Evolutionary conservation across 805 yeast species (phyloP).

Genomic region (Metschnikowia noctiluminum): DNA sequence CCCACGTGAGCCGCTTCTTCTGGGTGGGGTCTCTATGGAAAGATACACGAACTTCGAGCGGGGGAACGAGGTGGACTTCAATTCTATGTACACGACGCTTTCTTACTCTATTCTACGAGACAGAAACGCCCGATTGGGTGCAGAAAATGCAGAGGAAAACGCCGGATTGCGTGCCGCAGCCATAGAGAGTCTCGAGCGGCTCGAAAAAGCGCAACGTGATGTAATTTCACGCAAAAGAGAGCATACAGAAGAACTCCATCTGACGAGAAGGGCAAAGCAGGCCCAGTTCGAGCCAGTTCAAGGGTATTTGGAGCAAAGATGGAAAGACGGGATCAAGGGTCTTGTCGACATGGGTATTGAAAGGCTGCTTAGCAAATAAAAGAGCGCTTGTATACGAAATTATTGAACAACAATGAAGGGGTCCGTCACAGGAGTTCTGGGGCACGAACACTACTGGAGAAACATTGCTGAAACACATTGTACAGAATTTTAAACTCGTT

Average conservation of each 20-base stretch:
- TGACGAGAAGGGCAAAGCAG: constrained; percentile 43
- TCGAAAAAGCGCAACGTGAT: constrained; percentile 17
- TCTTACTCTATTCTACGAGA: constrained; percentile 40
- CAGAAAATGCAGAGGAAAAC: constrained; percentile 36
- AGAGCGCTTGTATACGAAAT: not conserved
- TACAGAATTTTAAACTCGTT: too few species aligned
- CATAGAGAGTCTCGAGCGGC: constrained; percentile 23
- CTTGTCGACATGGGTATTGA: constrained; percentile 35
- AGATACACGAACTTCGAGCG: constrained; percentile 18
- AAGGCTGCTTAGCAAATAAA: not conserved
- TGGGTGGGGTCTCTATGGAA: constrained; percentile 21
- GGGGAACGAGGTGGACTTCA: constrained; percentile 13
- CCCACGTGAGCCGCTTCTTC: constrained; percentile 2
- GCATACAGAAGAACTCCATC: constrained; percentile 41
- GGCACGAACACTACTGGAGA: too few species aligned
- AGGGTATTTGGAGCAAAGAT: constrained; percentile 44
- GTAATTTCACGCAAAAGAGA: constrained; percentile 37
- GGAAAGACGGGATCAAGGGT: constrained; percentile 47
- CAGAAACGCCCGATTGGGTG: constrained; percentile 36
- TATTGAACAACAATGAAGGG: too few species aligned
- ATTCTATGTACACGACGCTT: constrained; percentile 33
- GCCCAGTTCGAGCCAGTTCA: constrained; percentile 41
- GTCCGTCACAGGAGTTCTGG: too few species aligned
- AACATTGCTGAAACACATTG: too few species aligned
- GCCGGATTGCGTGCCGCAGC: constrained; percentile 33